Evolutionary conservation across 1,139 yeast species (phyloP).

Genomic region (Yamadazyma siamensis): DNA sequence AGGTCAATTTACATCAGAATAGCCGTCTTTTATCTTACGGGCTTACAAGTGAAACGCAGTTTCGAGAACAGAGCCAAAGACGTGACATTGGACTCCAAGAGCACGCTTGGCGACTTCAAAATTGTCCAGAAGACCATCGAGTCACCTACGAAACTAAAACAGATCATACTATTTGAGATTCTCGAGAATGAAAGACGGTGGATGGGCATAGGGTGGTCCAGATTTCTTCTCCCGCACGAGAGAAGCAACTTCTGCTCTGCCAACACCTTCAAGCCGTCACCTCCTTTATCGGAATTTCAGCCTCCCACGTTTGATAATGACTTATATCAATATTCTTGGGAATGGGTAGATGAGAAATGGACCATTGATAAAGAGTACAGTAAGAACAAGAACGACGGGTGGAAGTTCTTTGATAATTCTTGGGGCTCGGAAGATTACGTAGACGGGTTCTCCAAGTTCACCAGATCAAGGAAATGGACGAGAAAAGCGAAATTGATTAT

Average conservation of each 20-base stretch:
- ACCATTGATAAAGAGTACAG: constrained; percentile 38
- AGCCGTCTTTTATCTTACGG: constrained; percentile 42
- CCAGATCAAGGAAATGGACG: constrained; percentile 50
- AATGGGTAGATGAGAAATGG: constrained; percentile 56
- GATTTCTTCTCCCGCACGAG: constrained; percentile 49
- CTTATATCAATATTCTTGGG: constrained; percentile 45
- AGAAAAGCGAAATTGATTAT: constrained; percentile 46
- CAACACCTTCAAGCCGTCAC: constrained; percentile 34
- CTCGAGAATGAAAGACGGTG: constrained; percentile 61
- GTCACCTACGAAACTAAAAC: constrained; percentile 42
- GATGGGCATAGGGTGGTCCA: constrained; percentile 61
- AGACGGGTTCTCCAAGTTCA: constrained; percentile 51
- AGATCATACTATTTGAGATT: constrained; percentile 47
- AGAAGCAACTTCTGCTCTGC: constrained; percentile 46
- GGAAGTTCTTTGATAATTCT: constrained; percentile 51
- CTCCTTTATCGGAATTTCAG: constrained; percentile 32
- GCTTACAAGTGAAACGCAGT: constrained; percentile 31
- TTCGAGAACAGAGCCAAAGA: constrained; percentile 10
- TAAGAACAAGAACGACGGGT: constrained; percentile 40
- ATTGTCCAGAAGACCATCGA: constrained; percentile 37
- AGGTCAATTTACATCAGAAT: constrained; percentile 48
- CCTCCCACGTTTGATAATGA: constrained; percentile 49
- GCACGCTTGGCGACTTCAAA: constrained; percentile 33
- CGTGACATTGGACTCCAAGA: constrained; percentile 6
- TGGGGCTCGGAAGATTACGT: constrained; percentile 42